phyloP scores from a whole-genome alignment of 306 rosid genomes.

The Mimosa pudica region DNA sequence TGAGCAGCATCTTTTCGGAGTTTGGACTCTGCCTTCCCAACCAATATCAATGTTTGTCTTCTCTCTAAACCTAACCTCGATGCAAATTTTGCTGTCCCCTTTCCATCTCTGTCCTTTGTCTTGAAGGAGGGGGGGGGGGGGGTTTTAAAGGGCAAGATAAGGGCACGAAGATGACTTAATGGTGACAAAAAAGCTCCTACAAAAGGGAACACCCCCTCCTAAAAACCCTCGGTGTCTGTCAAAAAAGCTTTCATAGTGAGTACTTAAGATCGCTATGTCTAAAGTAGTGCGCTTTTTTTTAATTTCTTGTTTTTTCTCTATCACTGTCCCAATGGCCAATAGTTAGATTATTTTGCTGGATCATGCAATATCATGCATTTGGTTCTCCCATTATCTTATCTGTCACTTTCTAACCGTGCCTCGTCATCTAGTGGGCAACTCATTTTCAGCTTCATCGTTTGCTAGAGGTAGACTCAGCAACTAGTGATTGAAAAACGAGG shows the following conservation, averaged over 20 bases:
- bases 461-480: background rate
- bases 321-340: background rate
- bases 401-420: background rate
- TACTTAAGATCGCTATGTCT: background rate
- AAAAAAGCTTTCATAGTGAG: background rate
- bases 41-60: constrained; percentile 48
- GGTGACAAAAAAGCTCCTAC: constrained; percentile 2
- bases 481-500: background rate
- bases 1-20: constrained; percentile 37
- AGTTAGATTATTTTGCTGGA: background rate
- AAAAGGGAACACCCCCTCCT: background rate
- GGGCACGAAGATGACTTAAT: background rate
- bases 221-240: background rate
- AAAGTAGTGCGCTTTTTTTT: background rate
- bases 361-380: background rate
- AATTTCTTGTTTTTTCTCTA: background rate
- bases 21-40: constrained; percentile 52
- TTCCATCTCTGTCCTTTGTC: background rate
- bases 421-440: background rate
- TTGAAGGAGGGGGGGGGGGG: too few species aligned
- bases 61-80: constrained; percentile 25
- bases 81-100: background rate
- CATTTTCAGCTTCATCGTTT: background rate
- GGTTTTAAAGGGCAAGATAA: background rate
- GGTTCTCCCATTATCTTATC: background rate